phyloP scores from a whole-genome alignment of 1,284 basidiomycete genomes.

The Tetrapyrgos nigripes region DNA sequence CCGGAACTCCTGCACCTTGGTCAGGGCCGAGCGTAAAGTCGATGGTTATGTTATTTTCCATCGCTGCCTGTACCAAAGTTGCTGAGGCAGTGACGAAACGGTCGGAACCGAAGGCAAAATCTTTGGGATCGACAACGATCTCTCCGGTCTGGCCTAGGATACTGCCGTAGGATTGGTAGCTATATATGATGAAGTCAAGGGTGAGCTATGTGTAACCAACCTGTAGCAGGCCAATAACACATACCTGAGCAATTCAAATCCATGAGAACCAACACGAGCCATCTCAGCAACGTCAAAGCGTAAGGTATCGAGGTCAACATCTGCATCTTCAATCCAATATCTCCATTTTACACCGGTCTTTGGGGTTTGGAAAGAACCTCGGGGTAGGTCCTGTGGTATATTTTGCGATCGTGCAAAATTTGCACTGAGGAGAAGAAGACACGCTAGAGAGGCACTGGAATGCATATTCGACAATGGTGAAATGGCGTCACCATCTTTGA shows the following conservation, averaged over 20 bases:
- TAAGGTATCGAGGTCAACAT: constrained; percentile 15
- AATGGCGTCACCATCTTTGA: no score
- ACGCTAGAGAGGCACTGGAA: no score
- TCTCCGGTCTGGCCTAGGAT: constrained; percentile 5
- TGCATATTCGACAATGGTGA: no score
- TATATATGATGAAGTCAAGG: neutral
- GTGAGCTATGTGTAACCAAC: no score
- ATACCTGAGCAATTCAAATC: constrained; percentile 24
- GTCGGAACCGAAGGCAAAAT: constrained; percentile 24
- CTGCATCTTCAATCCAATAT: constrained; percentile 24
- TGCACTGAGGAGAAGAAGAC: no score
- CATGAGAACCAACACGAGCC: constrained; percentile 17
- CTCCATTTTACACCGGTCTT: constrained; percentile 20
- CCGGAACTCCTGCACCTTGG: constrained; percentile 23
- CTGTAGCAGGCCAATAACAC: neutral
- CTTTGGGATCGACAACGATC: constrained; percentile 21
- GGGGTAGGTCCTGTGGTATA: neutral
- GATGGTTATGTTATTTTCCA: constrained; percentile 19
- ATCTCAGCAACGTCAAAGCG: constrained; percentile 20
- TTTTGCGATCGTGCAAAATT: no score
- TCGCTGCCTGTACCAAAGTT: constrained; percentile 16
- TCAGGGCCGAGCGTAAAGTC: constrained; percentile 21
- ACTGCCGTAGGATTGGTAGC: constrained; percentile 15
- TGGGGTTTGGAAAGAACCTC: constrained; percentile 11
- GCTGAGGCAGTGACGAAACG: constrained; percentile 18